Evolutionary conservation across 192 early-diverging fungal species (phyloP), one percentile per base, ranked within the genome.

Genomic region (Linnemannia elongata): DNA sequence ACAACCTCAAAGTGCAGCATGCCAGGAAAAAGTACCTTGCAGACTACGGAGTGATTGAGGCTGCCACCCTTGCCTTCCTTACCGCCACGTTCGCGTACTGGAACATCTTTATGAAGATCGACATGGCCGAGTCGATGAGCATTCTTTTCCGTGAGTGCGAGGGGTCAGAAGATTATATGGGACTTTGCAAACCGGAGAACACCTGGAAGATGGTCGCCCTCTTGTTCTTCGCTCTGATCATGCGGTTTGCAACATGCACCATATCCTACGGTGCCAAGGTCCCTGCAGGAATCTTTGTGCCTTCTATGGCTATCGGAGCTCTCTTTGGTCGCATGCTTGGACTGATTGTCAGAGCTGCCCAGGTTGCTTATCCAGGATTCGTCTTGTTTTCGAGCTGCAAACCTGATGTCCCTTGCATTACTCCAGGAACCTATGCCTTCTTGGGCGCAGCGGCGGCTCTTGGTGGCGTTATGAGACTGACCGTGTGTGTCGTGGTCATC

Each of bases 371-470:
- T 73, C 93, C 97, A 72, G 73, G 91, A 75, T 89, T 92, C 82
- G 82, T 90, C 68, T 76, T 97, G 60, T 98, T 98, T 87, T 82
- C 94, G 35, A 89, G 91, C 36, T 98, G 98, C 79, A 92, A 93
- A 33, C 90, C 94, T 12, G 96, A 96, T 83, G 88, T 93, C 6
- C 90, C 93, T 33, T 99, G 98, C 80, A 95, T 99, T 20, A 97
- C 96, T 3, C 98, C 97, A 6, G 98, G 97, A 27, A 97, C 96
- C 1, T 99, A 99, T 88, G 97, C 98, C 44, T 94, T 98, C 79
- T 90, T 99, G 47, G 98, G 98, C 33, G 97, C 98, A 2, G 97
- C 97, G 0, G 97, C 97, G 4, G 93, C 95, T 8, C 89, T 99
- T 77, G 94, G 89, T 66, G 87, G 87, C 4, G 75, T 90, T 17